Conservation (phyloP, 306 rosid species). For the Gleditsia sinensis region DNA sequence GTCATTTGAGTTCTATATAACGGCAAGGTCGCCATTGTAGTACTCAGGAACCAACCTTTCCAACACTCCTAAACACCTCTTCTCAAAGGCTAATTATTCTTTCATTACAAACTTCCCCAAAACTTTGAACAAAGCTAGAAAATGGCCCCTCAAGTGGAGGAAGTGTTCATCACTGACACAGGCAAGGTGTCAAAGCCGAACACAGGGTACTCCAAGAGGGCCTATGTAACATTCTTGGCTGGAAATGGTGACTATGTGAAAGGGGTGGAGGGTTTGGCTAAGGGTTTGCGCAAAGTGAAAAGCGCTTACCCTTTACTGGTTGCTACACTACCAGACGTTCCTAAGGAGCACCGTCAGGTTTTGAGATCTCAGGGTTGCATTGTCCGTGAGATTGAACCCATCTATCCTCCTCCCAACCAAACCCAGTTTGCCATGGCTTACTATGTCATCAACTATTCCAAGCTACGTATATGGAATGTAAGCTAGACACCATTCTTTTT, state of each 20-base stretch:
- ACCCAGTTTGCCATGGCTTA: constrained; percentile 67
- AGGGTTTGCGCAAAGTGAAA: constrained; percentile 59
- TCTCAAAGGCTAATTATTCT: too few species aligned
- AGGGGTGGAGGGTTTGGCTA: constrained; percentile 66
- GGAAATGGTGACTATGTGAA: constrained; percentile 66
- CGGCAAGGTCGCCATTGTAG: constrained; percentile 12
- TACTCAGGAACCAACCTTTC: constrained; percentile 35
- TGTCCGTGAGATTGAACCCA: constrained; percentile 58
- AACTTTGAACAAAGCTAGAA: too few species aligned
- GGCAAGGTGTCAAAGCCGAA: too few species aligned
- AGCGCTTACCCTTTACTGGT: constrained; percentile 63
- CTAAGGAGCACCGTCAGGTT: constrained; percentile 57
- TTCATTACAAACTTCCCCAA: too few species aligned
- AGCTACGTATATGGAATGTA: constrained; percentile 73
- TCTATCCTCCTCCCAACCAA: constrained; percentile 60
- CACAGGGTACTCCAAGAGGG: constrained; percentile 43
- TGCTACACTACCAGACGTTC: constrained; percentile 67
- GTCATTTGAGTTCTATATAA: constrained; percentile 35
- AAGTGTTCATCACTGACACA: background rate
- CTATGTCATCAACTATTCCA: constrained; percentile 74
- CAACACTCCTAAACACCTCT: too few species aligned
- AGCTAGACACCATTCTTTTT: background rate
- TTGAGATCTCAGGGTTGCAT: constrained; percentile 59
- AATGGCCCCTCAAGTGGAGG: constrained; percentile 40
- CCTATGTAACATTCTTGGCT: constrained; percentile 64